Base-by-base conservation (phyloP, 2,329 filamentous ascomycete genomes). In the Huntiella omanensis region DNA sequence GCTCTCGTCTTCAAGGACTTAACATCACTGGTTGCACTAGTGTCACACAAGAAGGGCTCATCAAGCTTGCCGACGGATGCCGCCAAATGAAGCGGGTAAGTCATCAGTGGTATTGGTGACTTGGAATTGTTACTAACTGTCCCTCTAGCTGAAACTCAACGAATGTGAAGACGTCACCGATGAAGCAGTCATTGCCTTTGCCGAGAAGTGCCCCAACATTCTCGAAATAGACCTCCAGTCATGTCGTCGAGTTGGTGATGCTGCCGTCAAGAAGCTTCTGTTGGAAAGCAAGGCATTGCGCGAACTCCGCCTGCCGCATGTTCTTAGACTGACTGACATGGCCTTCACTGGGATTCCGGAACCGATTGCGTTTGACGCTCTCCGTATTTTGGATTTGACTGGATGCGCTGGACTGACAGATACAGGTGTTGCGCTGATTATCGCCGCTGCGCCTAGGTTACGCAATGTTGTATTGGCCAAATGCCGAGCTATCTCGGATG, bases 151-250 rank as follows among this genome's bases (percentile, higher is more conserved):
- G 54, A 98, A 98, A 73, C 72, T 98, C 51, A 98, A 96, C 61
- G 83, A 87, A 48, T 94, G 91, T 58, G 62, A 64, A n/a, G 82
- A 93, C 61, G 67, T 95, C 33, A 85, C 81, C 35, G 85, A 96
- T 58, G 69, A 71, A 42, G 80, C 86, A 5, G 79, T 96, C 52
- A 67, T 83, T 49, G 83, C 86, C 3, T 92, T 98, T 58, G 88
- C 91, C 4, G 69, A 78, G 40, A 75, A 92, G 61, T 95, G 88
- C 59, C 83, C 79, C 10, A 88, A 94, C 53, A 86, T 98, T 32
- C 77, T 98, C 51, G 91, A 98, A 61, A 94, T 98, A 51, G 91
- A 98, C 59, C 73, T 98, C 11, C 83, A 94, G 54, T 81, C 85
- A 54, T 93, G 91, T 65, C 71, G 68, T 46, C 71, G 77, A 40